A percentile compares a stretch with the other conserved stretches of the same genome.
These are phyloP conservation scores for Phytophthora sp. DNA, from an alignment of 352 stramenopile genomes.

Conservation along the genomic window DNA sequence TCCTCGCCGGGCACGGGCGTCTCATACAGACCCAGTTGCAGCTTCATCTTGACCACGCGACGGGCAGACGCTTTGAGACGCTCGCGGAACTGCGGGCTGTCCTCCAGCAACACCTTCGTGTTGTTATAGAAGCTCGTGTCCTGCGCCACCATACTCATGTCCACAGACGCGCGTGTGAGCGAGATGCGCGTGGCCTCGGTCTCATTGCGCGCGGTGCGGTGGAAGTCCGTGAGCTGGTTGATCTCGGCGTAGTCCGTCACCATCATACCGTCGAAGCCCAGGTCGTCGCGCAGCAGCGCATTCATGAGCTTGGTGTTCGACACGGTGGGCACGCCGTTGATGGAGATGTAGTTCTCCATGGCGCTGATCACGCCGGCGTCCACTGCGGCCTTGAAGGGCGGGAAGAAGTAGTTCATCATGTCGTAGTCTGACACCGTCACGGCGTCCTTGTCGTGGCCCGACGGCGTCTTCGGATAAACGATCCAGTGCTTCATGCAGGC, in stretches of 20 bases:
- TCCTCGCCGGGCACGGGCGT: conserved; percentile 51
- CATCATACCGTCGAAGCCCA: conserved; percentile 85
- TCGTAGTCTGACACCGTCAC: conserved; percentile 69
- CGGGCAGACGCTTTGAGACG: conserved; percentile 56
- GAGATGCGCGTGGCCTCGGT: conserved; percentile 62
- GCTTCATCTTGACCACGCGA: conserved; percentile 76
- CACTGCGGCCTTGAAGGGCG: conserved; percentile 70
- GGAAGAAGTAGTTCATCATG: conserved; percentile 75
- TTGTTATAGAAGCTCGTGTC: conserved; percentile 51
- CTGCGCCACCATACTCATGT: conserved; percentile 89
- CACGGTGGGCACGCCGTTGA: conserved; percentile 89
- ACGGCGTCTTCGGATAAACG: conserved; percentile 69
- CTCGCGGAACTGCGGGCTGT: conserved; percentile 31
- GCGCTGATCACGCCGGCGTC: conserved; percentile 73
- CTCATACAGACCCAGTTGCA: conserved; percentile 66
- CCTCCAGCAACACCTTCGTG: conserved; percentile 46
- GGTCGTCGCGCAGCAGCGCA: conserved; percentile 71
- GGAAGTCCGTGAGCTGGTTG: conserved; percentile 70
- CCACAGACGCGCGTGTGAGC: conserved; percentile 73
- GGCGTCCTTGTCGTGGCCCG: conserved; percentile 76
- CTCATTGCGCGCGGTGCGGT: conserved; percentile 44
- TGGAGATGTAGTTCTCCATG: conserved; percentile 93
- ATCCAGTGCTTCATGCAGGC: conserved; percentile 90
- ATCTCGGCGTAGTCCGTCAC: conserved; percentile 93
- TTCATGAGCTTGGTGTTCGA: conserved; percentile 72